Evolutionary conservation across 2,329 filamentous ascomycete genomes (phyloP), one percentile per base, ranked within the genome.

Genomic region (Sporothrix euskadiensis): DNA sequence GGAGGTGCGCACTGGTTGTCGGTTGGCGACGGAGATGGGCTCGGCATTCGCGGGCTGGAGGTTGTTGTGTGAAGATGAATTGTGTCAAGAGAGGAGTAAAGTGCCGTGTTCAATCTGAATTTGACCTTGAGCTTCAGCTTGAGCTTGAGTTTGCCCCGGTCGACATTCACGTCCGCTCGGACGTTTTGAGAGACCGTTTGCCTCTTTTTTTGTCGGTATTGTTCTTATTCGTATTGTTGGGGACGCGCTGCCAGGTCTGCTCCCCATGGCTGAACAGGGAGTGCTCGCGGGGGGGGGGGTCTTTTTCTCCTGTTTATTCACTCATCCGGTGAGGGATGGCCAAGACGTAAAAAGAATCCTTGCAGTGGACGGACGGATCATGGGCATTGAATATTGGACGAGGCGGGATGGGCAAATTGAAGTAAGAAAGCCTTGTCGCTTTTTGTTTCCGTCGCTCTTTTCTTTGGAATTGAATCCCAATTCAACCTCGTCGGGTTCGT

Each of bases 401-500:
- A 44, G 22, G 35, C n/a, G 59, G 19, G 59, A 59, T 32, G 56
- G 56, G 26, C 30, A 59, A 59, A 59, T 41, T 44, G 59, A 19
- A 14, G 19, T 10, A 12, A 39, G 32, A 39, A 39, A 63, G 59
- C 59, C 32, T 61, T 61, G 57, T 61, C 49, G 49, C 8, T 54
- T 10, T 54, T 52, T 52, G 49, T 14, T 61, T 30, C 57, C 30
- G 57, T 39, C n/a, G 4, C 35, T 30, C 39, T 26, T 26, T 1
- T 44, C n/a, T 12, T 35, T 16, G 57, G 41, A 47, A 30, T 54
- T 22, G 3, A 22, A 54, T 9, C 8, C 52, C 19, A 65, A 65
- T 65, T 49, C 41, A 66, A 66, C 63, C 63, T 49, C 49, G 63
- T 66, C 63, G 63, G 63, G 26, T 52, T 49, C 63, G 44, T 68